Conservation (phyloP, 352 stramenopile species). For the Phytophthora hibernalis region DNA sequence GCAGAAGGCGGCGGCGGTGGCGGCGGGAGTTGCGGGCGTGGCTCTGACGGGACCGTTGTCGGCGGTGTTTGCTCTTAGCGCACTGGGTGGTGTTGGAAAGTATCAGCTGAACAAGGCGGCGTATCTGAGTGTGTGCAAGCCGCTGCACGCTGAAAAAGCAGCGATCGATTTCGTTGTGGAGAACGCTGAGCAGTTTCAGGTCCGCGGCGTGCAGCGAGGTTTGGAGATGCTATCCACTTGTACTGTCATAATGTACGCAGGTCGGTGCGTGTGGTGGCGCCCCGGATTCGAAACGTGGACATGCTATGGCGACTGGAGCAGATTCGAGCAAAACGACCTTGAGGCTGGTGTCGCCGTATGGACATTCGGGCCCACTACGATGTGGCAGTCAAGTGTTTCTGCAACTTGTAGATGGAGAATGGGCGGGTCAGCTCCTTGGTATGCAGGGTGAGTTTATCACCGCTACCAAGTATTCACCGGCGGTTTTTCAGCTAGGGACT, state of each 20-base stretch:
- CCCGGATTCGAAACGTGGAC: conserved; percentile 65
- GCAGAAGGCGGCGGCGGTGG: conserved; percentile 63
- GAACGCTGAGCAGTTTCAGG: conserved; percentile 65
- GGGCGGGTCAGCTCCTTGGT: conserved; percentile 55
- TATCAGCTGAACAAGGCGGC: conserved; percentile 75
- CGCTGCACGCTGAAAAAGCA: conserved; percentile 17
- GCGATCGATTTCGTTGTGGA: conserved; percentile 62
- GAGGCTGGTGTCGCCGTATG: conserved; percentile 65
- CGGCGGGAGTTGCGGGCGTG: conserved; percentile 58
- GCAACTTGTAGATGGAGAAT: conserved; percentile 59
- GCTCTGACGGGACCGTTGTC: conserved; percentile 62
- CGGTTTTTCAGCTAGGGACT: conserved; percentile 42
- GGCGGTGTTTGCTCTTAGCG: conserved; percentile 58
- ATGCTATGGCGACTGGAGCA: conserved; percentile 52
- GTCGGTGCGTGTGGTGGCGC: conserved; percentile 49
- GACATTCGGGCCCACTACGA: conserved; percentile 43
- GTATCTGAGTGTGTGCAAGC: conserved; percentile 57
- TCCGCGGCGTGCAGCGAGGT: conserved; percentile 48
- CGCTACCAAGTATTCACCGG: conserved; percentile 53
- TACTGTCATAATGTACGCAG: conserved; percentile 54
- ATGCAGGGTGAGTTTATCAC: conserved; percentile 58
- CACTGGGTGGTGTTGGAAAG: conserved; percentile 61
- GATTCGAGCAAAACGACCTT: conserved; percentile 49
- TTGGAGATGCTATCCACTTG: conserved; percentile 63
- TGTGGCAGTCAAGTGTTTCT: conserved; percentile 67